Evolutionary conservation across 1,284 basidiomycete genomes (phyloP).

Genomic region (Singerocomus rubriflavus): DNA sequence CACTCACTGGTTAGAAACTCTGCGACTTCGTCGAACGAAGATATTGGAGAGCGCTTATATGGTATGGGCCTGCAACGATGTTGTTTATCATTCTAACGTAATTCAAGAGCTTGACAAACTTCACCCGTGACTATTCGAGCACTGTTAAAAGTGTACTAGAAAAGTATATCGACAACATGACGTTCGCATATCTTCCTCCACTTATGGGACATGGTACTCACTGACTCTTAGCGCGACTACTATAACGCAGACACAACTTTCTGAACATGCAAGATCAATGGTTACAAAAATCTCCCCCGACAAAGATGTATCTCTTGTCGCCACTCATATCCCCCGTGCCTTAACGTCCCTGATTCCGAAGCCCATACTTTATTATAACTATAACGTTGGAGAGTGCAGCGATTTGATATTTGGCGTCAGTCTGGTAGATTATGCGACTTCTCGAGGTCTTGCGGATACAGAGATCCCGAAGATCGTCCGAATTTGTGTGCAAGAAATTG

Average conservation of each 20-base stretch:
- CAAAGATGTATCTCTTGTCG: conserved; percentile 60
- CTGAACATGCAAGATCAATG: conserved; percentile 51
- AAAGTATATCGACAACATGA: conserved; percentile 76
- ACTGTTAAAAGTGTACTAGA: conserved; percentile 64
- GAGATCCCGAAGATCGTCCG: conserved; percentile 82
- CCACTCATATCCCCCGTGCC: conserved; percentile 53
- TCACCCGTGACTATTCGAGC: conserved; percentile 71
- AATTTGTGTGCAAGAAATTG: conserved; percentile 84
- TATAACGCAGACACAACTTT: conserved; percentile 66
- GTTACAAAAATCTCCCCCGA: conserved; percentile 69
- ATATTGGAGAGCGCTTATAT: conserved; percentile 79
- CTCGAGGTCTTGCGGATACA: conserved; percentile 69
- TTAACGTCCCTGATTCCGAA: conserved; percentile 62
- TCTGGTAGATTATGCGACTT: conserved; percentile 89
- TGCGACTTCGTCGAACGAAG: conserved; percentile 79
- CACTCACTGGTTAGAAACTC: conserved; percentile 92
- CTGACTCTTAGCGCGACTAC: conserved; percentile 54
- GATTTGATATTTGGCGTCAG: conserved; percentile 92
- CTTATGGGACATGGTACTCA: conserved; percentile 13
- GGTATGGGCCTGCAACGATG: conserved; percentile 40
- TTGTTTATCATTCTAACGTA: conserved; percentile 9
- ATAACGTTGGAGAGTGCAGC: conserved; percentile 82
- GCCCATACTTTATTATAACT: conserved; percentile 73
- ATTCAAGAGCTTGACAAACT: conserved; percentile 71
- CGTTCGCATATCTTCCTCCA: conserved; percentile 41